These are phyloP conservation scores for Kwoniella sp. DNA, from an alignment of 768 basidiomycete species.

Conservation along the genomic window DNA sequence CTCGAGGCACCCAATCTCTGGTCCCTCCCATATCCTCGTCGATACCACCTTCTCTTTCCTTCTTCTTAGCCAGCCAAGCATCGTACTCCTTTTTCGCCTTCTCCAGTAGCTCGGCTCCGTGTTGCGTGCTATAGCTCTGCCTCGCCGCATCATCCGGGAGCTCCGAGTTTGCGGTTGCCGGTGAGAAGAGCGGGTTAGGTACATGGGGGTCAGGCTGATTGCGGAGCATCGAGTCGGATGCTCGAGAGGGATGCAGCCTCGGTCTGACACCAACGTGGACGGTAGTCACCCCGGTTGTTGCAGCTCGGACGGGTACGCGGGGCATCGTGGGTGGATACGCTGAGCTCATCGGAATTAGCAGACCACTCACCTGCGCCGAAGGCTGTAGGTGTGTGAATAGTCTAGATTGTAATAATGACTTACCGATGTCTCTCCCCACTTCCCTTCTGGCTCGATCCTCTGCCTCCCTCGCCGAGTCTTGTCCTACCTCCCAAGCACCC, in stretches of 20 bases:
- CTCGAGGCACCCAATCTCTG: constrained; percentile 34
- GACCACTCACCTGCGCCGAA: too few species aligned
- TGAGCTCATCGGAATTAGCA: constrained; percentile 11
- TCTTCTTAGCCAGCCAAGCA: constrained; percentile 36
- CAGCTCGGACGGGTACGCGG: constrained; percentile 55
- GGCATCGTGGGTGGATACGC: constrained; percentile 44
- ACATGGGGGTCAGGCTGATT: constrained; percentile 45
- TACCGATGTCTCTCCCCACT: constrained; percentile 37
- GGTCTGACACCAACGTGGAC: constrained; percentile 76
- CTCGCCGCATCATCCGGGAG: constrained; percentile 9
- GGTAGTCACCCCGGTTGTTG: constrained; percentile 87
- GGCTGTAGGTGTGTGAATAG: not conserved
- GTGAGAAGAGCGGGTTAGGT: constrained; percentile 33
- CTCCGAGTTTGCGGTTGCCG: constrained; percentile 3
- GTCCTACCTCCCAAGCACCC: constrained; percentile 32
- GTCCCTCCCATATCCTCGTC: constrained; percentile 27
- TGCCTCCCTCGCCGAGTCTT: constrained; percentile 31
- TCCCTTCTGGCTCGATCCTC: constrained; percentile 38
- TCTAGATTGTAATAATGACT: constrained; percentile 15
- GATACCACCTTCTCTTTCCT: constrained; percentile 40
- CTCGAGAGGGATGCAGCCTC: constrained; percentile 41
- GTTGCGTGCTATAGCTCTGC: constrained; percentile 19
- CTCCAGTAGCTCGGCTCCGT: constrained; percentile 20
- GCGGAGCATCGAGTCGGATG: constrained; percentile 28
- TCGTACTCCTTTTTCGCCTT: constrained; percentile 46